Percentiles rank a stretch among this genome's conserved stretches.
These are phyloP conservation scores for Nemophila menziesii DNA, from an alignment of 257 asterid species.

Conservation along the genomic window DNA sequence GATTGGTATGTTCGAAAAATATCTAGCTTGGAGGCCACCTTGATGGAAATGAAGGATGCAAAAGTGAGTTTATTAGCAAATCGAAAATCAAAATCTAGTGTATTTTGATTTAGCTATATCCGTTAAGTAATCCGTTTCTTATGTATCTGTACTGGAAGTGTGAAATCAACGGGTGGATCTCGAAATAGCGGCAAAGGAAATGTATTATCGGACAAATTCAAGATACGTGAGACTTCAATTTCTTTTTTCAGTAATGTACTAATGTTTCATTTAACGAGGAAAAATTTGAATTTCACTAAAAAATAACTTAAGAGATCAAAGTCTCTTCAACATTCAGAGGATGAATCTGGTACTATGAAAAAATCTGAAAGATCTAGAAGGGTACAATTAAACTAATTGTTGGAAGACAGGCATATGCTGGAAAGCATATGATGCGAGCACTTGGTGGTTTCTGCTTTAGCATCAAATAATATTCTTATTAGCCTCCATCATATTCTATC, in stretches of 20 bases:
- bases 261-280: too few relatives aligned
- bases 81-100: too few relatives aligned
- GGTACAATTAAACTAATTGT: not conserved
- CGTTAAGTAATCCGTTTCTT: too few relatives aligned
- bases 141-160: too few relatives aligned
- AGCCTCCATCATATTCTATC: not conserved
- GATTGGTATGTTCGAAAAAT: constrained; percentile 25
- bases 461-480: not conserved
- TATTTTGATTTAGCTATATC: too few relatives aligned
- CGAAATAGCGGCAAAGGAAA: constrained; percentile 31
- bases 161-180: constrained; percentile 19
- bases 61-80: too few relatives aligned
- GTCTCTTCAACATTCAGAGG: too few relatives aligned
- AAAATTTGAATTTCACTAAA: too few relatives aligned
- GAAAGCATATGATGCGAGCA: not conserved
- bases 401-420: not conserved
- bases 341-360: too few relatives aligned
- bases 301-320: too few relatives aligned
- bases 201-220: constrained; percentile 54
- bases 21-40: constrained; percentile 22
- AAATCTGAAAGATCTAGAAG: not conserved
- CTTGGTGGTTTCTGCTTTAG: not conserved
- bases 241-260: too few relatives aligned
- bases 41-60: constrained; percentile 36
- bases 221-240: too few relatives aligned